phyloP scores from a whole-genome alignment of 2,329 filamentous ascomycete genomes.

The Thermoascus crustaceus region DNA sequence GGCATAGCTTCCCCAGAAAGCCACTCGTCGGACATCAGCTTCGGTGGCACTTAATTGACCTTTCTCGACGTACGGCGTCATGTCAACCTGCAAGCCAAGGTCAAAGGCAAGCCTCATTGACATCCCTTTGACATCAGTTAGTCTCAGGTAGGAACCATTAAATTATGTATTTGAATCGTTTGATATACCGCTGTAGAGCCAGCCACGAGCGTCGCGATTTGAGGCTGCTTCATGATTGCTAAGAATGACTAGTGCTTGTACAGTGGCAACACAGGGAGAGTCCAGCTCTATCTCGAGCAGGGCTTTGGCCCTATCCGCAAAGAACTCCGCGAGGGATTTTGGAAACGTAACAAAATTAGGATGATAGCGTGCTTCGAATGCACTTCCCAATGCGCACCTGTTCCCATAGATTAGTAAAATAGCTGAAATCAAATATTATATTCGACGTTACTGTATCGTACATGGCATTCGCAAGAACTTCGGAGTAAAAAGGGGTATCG shows the following conservation, averaged over 20 bases:
- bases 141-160: neutral
- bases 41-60: slow-evolving; percentile 33
- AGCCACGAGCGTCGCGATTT: slow-evolving; percentile 38
- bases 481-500: slow-evolving; percentile 34
- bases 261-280: slow-evolving; percentile 40
- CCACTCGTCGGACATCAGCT: slow-evolving; percentile 31
- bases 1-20: slow-evolving; percentile 39
- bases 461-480: slow-evolving; percentile 36
- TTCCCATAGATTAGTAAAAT: too few species aligned
- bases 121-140: slow-evolving; percentile 25
- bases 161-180: neutral
- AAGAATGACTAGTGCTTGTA: slow-evolving; percentile 40
- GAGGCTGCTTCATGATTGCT: slow-evolving; percentile 38
- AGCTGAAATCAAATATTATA: too few species aligned
- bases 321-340: slow-evolving; percentile 28
- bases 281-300: slow-evolving; percentile 42
- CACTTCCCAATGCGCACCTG: slow-evolving; percentile 36
- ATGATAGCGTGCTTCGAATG: slow-evolving; percentile 38
- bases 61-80: slow-evolving; percentile 31
- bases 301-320: slow-evolving; percentile 37
- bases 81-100: slow-evolving; percentile 36
- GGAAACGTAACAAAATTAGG: slow-evolving; percentile 35
- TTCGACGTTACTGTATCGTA: slow-evolving; percentile 11
- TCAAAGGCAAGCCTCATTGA: slow-evolving; percentile 40
- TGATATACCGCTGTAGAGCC: slow-evolving; percentile 38